phyloP scores from a whole-genome alignment of 768 basidiomycete genomes.

The Clitopilus hobsonii region DNA sequence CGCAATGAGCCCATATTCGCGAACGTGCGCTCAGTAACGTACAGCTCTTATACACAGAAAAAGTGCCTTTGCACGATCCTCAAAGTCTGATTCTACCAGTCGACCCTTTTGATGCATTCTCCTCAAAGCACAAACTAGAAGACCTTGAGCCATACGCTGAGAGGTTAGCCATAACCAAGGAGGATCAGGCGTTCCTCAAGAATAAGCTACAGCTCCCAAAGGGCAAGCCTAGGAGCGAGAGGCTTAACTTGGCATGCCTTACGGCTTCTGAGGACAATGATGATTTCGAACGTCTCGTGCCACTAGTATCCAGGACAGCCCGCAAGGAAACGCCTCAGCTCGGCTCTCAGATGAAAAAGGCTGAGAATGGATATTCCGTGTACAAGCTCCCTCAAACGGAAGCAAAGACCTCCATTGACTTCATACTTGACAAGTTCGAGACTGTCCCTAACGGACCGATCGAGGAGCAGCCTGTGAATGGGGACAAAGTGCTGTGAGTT shows the following conservation, averaged over 20 bases:
- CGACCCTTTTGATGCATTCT: conserved; percentile 49
- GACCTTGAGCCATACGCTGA: conserved; percentile 40
- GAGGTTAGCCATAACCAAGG: conserved; percentile 30
- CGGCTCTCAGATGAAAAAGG: conserved; percentile 19
- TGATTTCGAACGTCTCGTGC: conserved; percentile 32
- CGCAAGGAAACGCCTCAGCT: conserved; percentile 40
- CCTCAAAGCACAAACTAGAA: conserved; percentile 25
- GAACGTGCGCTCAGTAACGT: not conserved
- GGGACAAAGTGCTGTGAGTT: conserved; percentile 38
- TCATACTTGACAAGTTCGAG: conserved; percentile 6
- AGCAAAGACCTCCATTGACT: not conserved
- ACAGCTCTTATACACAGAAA: conserved; percentile 37
- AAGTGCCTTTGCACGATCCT: conserved; percentile 45
- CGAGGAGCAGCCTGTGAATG: conserved; percentile 23
- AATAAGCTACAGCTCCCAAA: conserved; percentile 13
- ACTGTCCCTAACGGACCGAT: conserved; percentile 23
- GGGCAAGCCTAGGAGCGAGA: conserved; percentile 28
- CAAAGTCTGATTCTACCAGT: conserved; percentile 45
- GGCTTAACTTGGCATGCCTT: conserved; percentile 28
- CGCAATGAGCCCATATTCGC: not conserved
- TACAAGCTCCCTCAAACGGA: conserved; percentile 11
- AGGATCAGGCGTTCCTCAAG: conserved; percentile 30
- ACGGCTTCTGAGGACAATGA: conserved; percentile 7
- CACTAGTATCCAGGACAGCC: conserved; percentile 42
- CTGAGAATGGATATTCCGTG: conserved; percentile 18